A percentile compares a stretch with the other conserved stretches of the same genome.
phyloP scores from a whole-genome alignment of 1,284 basidiomycete genomes.

The Fomitopsis schrenkii region DNA sequence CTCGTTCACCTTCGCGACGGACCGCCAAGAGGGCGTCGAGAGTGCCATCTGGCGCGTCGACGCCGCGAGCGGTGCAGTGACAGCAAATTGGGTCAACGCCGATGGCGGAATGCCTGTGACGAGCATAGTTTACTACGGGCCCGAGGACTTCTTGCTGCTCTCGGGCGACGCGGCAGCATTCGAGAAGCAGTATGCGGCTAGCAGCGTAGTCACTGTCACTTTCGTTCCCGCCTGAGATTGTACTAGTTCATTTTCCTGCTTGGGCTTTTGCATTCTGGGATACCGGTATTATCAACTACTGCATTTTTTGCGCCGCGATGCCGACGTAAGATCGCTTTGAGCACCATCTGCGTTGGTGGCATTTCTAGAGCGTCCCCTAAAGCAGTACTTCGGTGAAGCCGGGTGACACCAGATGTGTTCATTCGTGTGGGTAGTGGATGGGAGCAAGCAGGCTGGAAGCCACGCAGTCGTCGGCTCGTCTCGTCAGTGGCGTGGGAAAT shows the following conservation, averaged over 20 bases:
- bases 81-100: constrained; percentile 20
- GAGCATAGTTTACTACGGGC: constrained; percentile 1
- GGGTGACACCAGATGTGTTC: too few relatives aligned
- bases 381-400: too few relatives aligned
- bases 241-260: neutral
- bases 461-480: too few relatives aligned
- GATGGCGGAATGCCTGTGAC: constrained; percentile 9
- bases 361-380: too few relatives aligned
- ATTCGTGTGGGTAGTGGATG: too few relatives aligned
- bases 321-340: too few relatives aligned
- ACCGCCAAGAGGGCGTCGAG: constrained; percentile 11
- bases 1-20: constrained; percentile 16
- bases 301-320: too few relatives aligned
- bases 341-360: too few relatives aligned
- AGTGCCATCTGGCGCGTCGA: constrained; percentile 19
- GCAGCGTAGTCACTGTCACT: neutral
- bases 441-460: too few relatives aligned
- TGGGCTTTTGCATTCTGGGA: too few relatives aligned
- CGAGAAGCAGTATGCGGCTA: neutral
- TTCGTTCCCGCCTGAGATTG: neutral
- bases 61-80: constrained; percentile 5
- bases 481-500: neutral
- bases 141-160: constrained; percentile 1
- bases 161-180: constrained; percentile 1
- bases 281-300: neutral